phyloP scores from a whole-genome alignment of 345 rosid species.

The Odontarrhena argentea region DNA sequence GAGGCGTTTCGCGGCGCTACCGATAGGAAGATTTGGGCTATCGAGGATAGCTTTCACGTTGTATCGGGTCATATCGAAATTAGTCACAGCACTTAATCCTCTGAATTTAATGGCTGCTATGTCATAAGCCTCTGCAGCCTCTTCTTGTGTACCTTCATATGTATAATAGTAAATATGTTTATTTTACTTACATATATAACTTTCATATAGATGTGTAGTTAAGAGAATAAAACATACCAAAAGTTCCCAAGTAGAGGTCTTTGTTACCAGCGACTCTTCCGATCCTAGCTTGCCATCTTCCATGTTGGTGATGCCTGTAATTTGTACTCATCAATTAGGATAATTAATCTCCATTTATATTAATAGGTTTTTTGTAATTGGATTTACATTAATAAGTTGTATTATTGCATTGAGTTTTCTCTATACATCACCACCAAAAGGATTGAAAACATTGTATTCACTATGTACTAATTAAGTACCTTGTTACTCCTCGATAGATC shows the following conservation, averaged over 20 bases:
- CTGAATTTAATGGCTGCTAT: conserved; percentile 94
- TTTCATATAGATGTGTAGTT: not conserved
- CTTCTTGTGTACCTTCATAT: conserved; percentile 82
- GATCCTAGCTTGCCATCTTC: conserved; percentile 99
- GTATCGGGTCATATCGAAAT: conserved; percentile 88
- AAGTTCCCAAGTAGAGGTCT: conserved; percentile 92
- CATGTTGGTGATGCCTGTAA: conserved; percentile 91
- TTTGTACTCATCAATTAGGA: not conserved
- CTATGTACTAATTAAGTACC: conserved; percentile 43
- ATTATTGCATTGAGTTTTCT: not conserved
- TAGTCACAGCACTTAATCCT: conserved; percentile 94
- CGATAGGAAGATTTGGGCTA: conserved; percentile 75
- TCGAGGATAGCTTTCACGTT: conserved; percentile 84
- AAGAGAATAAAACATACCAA: conserved; percentile 49
- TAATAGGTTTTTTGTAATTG: too few species aligned
- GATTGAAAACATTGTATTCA: conserved; percentile 2
- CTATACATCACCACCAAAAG: not conserved
- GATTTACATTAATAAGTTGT: too few species aligned
- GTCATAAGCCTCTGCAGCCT: conserved; percentile 98
- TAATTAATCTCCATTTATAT: too few species aligned
- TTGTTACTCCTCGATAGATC: conserved; percentile 89
- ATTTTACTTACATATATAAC: not conserved
- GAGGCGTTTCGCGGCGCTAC: conserved; percentile 70
- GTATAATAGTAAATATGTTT: not conserved
- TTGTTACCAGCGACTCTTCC: conserved; percentile 98